Evolutionary conservation across 441 rosid genomes (phyloP).

Genomic region (Populus hybrid): DNA sequence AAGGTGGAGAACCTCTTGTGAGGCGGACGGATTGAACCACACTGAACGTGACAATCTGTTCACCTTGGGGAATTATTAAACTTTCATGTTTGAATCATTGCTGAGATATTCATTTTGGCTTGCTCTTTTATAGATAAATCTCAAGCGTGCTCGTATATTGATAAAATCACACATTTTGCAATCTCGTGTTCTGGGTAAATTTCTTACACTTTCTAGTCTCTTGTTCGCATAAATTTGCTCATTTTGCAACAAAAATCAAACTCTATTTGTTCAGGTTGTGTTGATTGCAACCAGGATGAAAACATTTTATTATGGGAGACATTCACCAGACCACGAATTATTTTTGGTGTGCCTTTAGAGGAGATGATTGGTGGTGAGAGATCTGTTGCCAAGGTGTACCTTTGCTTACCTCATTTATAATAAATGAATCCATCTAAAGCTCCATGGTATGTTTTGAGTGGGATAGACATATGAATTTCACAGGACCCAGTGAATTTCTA

Average conservation of each 20-base stretch:
- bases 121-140: slow-evolving; percentile 58
- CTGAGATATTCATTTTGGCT: slow-evolving; percentile 11
- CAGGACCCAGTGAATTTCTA: neutral
- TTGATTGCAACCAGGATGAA: slow-evolving; percentile 75
- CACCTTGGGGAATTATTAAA: neutral
- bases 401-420: neutral
- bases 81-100: slow-evolving; percentile 5
- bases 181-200: slow-evolving; percentile 62
- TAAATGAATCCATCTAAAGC: no score
- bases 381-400: slow-evolving; percentile 48
- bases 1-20: neutral
- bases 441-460: neutral
- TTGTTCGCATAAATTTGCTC: neutral
- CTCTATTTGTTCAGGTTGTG: slow-evolving; percentile 50
- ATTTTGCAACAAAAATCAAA: slow-evolving; percentile 3
- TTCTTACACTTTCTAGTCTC: slow-evolving; percentile 6
- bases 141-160: slow-evolving; percentile 89
- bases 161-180: slow-evolving; percentile 64
- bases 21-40: neutral
- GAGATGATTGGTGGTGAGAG: slow-evolving; percentile 56
- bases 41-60: neutral
- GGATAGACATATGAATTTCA: neutral
- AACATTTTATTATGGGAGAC: slow-evolving; percentile 71
- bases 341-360: slow-evolving; percentile 72
- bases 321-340: slow-evolving; percentile 70